These are phyloP conservation scores for Scedosporium apiospermum DNA, from an alignment of 2,329 filamentous ascomycete genomes.

Conservation along the genomic window DNA sequence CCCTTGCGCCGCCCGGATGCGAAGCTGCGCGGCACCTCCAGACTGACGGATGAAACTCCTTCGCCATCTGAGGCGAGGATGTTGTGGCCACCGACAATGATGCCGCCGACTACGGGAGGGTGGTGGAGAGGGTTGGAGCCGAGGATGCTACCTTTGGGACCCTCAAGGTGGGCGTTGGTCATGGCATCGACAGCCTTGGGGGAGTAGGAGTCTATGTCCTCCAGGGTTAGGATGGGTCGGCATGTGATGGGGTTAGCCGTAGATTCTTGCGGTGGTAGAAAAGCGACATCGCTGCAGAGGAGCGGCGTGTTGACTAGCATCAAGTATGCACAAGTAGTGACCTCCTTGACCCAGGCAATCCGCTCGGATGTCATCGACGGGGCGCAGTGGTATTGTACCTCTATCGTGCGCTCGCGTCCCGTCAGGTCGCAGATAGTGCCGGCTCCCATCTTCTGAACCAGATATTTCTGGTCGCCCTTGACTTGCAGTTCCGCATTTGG, in stretches of 20 bases:
- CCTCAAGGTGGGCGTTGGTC: constrained; percentile 2
- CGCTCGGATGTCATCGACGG: constrained; percentile 62
- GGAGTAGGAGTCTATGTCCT: constrained; percentile 15
- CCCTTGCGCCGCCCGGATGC: not conserved
- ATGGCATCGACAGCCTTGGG: constrained; percentile 12
- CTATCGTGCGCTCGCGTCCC: constrained; percentile 68
- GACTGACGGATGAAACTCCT: constrained; percentile 34
- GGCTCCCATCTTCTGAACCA: constrained; percentile 71
- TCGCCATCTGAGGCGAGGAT: constrained; percentile 35
- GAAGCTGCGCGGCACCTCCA: constrained; percentile 34
- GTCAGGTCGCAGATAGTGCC: constrained; percentile 85
- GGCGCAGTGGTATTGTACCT: constrained; percentile 74
- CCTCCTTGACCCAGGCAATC: constrained; percentile 89
- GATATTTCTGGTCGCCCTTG: constrained; percentile 74
- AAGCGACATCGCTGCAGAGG: constrained; percentile 79
- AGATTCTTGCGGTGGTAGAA: constrained; percentile 70
- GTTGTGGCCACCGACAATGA: constrained; percentile 41
- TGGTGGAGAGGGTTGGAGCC: not conserved
- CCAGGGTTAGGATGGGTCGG: constrained; percentile 52
- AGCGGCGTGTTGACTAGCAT: constrained; percentile 89
- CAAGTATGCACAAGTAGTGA: constrained; percentile 81
- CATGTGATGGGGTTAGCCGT: constrained; percentile 70
- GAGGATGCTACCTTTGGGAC: constrained; percentile 1
- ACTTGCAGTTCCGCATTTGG: constrained; percentile 62
- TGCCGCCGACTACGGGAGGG: constrained; percentile 36